Evolutionary conservation across 1,284 basidiomycete species (phyloP).

Genomic region (Tilletia indica): DNA sequence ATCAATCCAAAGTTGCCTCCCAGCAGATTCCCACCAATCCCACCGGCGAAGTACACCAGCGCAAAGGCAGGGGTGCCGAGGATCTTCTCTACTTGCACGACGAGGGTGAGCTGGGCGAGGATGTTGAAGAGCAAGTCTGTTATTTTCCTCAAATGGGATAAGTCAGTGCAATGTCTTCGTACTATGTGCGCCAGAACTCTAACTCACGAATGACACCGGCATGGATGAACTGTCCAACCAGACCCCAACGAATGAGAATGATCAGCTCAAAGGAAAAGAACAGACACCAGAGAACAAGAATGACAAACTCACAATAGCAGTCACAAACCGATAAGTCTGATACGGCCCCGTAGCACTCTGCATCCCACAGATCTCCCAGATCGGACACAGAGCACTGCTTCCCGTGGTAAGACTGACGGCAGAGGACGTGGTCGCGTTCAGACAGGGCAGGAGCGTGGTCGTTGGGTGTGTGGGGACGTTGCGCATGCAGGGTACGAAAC

Average conservation of each 20-base stretch:
- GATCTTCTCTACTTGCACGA: constrained; percentile 67
- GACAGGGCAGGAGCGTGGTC: constrained; percentile 65
- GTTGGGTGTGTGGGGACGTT: constrained; percentile 46
- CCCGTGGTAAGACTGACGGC: constrained; percentile 39
- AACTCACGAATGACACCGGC: constrained; percentile 77
- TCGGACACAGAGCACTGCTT: constrained; percentile 65
- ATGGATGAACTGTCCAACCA: constrained; percentile 76
- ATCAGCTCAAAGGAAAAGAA: constrained; percentile 63
- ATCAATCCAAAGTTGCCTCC: constrained; percentile 85
- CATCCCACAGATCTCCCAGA: constrained; percentile 83
- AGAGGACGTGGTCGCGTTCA: constrained; percentile 60
- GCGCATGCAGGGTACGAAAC: constrained; percentile 88
- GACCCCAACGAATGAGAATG: no score
- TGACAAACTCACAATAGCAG: constrained; percentile 59
- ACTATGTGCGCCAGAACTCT: no score
- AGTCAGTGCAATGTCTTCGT: no score
- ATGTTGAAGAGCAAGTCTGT: constrained; percentile 73
- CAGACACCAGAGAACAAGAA: not conserved
- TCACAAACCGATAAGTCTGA: constrained; percentile 76
- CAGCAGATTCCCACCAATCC: constrained; percentile 72
- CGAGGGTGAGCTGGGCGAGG: constrained; percentile 76
- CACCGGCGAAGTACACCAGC: constrained; percentile 80
- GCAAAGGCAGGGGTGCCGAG: constrained; percentile 73
- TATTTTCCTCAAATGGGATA: no score
- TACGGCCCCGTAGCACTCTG: constrained; percentile 66